Conservation (phyloP, 2,329 filamentous ascomycete species). For the Penicillium olsonii region DNA sequence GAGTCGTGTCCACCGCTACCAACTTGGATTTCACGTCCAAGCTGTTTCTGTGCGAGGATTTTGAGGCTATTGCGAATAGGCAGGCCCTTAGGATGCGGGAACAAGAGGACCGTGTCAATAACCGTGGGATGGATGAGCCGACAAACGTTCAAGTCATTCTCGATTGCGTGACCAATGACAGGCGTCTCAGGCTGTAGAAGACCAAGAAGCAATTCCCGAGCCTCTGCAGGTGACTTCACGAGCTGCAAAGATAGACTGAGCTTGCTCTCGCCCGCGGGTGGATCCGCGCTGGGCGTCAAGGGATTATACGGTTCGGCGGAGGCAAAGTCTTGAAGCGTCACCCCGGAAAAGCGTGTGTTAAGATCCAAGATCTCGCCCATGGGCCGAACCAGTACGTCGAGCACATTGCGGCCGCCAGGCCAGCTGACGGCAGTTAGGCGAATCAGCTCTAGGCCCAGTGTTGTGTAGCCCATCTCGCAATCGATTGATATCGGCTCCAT, state of each 20-base stretch:
- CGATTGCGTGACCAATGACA: slow-evolving; percentile 87
- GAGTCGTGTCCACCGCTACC: slow-evolving; percentile 79
- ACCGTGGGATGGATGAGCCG: slow-evolving; percentile 82
- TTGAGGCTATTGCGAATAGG: slow-evolving; percentile 80
- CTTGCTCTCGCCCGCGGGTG: slow-evolving; percentile 22
- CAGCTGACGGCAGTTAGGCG: slow-evolving; percentile 86
- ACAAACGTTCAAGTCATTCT: slow-evolving; percentile 88
- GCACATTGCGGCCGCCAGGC: slow-evolving; percentile 71
- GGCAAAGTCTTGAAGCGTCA: slow-evolving; percentile 74
- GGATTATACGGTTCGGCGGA: slow-evolving; percentile 61
- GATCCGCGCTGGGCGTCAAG: slow-evolving; percentile 25
- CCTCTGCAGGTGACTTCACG: slow-evolving; percentile 71
- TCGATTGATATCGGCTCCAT: slow-evolving; percentile 73
- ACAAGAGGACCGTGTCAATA: slow-evolving; percentile 83
- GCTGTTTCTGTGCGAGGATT: slow-evolving; percentile 66
- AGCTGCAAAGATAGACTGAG: slow-evolving; percentile 61
- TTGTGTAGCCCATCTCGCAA: slow-evolving; percentile 97
- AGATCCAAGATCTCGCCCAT: slow-evolving; percentile 83
- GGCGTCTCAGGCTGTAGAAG: slow-evolving; percentile 76
- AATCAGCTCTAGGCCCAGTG: slow-evolving; percentile 82
- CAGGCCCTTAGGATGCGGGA: slow-evolving; percentile 70
- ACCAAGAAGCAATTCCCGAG: slow-evolving; percentile 75
- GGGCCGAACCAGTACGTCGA: slow-evolving; percentile 84
- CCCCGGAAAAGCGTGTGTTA: slow-evolving; percentile 89
- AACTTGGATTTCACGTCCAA: slow-evolving; percentile 78